Base-by-base conservation (phyloP, 495 filamentous ascomycete genomes). In the Neurospora intermedia region DNA sequence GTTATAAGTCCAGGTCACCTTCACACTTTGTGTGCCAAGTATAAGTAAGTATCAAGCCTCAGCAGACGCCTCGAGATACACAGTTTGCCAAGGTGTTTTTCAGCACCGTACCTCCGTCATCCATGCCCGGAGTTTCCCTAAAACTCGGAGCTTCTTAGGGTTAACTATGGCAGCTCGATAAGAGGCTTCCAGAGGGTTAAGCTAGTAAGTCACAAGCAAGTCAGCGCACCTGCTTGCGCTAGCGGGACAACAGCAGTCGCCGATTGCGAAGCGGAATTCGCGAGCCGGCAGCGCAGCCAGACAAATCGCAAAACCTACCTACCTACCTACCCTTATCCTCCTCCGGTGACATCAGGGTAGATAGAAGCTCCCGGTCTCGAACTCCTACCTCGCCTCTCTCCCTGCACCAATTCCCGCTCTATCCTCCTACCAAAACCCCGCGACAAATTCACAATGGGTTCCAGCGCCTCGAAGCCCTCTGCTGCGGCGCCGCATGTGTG, bases 401-500 rank as follows among this genome's bases (percentile, higher is more conserved):
- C 23, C 31, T 46, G 43, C 43, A 27, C 23, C 43, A 23, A 62
- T 42, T 71, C 69, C n/a, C 27, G 1, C 27, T 31, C 69, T 20
- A 20, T 71, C 40, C 71, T 69, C 69, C 48, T 35, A 35, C 54
- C 54, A 31, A 31, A 66, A 18, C 54, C 27, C 54, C 27, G 31
- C 54, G 54, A 66, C 27, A 6, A 48, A 41, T 43, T 69, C 73
- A 78, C 69, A 76, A 87, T 87, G 85, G 85, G 85, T 75, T 82
- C 84, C 72, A 83, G 78, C 80, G 79, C 83, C 74, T 87, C 85
- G 73, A 86, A 86, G 80, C 83, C 83, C 46, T 76, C 80, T 69
- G 72, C 71, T 69, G 75, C 81, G 74, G 72, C 77, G 76, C 81
- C 84, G 69, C 80, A 86, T 73, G 80, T 85, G 71, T 87, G 85